These are phyloP conservation scores for Plantago coronopus DNA, from an alignment of 305 asterid species.

Conservation along the genomic window DNA sequence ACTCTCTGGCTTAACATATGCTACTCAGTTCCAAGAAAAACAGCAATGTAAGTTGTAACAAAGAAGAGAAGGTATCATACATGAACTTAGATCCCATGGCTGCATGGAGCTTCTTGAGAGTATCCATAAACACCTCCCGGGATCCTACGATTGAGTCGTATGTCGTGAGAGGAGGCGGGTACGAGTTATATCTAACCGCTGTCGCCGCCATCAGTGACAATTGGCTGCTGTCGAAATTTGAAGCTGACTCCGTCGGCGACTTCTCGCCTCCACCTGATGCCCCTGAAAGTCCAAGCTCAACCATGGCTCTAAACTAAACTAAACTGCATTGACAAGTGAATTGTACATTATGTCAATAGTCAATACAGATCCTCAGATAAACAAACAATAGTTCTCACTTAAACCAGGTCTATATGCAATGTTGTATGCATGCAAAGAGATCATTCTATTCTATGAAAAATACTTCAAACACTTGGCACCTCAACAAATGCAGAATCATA, in stretches of 20 bases:
- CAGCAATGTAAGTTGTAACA: background rate
- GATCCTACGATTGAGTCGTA: conserved; percentile 57
- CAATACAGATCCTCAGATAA: background rate
- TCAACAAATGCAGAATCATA: background rate
- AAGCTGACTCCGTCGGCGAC: conserved; percentile 27
- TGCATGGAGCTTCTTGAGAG: conserved; percentile 70
- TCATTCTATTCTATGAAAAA: no score
- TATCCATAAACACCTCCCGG: conserved; percentile 46
- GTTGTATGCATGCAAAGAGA: background rate
- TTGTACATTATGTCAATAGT: background rate
- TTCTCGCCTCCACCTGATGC: conserved; percentile 25
- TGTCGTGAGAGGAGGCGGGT: conserved; percentile 68
- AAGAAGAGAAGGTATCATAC: conserved; percentile 36
- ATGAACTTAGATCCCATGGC: conserved; percentile 81
- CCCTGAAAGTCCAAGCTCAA: conserved; percentile 32
- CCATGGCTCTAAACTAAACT: conserved; percentile 10
- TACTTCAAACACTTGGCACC: background rate
- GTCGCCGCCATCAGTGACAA: conserved; percentile 5
- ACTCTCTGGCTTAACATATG: background rate
- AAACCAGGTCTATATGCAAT: background rate
- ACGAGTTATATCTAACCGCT: conserved; percentile 37
- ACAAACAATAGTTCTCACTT: background rate
- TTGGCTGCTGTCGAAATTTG: conserved; percentile 25
- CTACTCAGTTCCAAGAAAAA: background rate
- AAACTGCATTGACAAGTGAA: conserved; percentile 14